phyloP scores from a whole-genome alignment of 1,139 yeast species.

The Suhomyces chickasaworum region DNA sequence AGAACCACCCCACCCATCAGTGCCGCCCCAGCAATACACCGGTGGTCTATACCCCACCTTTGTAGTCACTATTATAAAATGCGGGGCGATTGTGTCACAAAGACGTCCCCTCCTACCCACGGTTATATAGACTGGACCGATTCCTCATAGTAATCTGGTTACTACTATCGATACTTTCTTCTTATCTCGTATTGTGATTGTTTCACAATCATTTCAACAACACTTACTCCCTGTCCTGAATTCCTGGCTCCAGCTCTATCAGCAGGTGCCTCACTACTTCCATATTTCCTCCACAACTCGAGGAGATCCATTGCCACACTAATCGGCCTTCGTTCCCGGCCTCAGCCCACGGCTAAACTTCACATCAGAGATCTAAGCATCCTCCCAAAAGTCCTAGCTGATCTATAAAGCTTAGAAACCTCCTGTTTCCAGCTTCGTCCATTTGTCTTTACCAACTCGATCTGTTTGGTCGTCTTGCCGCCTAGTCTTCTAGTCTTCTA shows the following conservation, averaged over 20 bases:
- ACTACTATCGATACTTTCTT: background rate
- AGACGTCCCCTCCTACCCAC: constrained; percentile 17
- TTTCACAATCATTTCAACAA: background rate
- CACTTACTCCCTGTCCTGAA: no score
- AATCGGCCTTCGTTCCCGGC: background rate
- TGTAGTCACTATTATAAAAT: constrained; percentile 13
- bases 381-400: background rate
- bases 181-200: background rate
- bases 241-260: background rate
- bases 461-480: no score
- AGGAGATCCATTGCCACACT: background rate
- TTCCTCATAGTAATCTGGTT: background rate
- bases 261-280: background rate
- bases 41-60: constrained; percentile 12
- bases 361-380: background rate
- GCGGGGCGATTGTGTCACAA: constrained; percentile 23
- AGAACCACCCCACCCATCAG: constrained; percentile 3
- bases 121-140: constrained; percentile 4
- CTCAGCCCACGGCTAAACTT: background rate
- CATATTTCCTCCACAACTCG: background rate
- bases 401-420: no score
- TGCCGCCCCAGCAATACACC: constrained; percentile 3
- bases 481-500: no score
- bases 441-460: no score
- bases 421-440: no score